A percentile compares a stretch with the other conserved stretches of the same genome.
Conservation (phyloP, 75 land plant genomes). For the Sequoia sempervirens region DNA sequence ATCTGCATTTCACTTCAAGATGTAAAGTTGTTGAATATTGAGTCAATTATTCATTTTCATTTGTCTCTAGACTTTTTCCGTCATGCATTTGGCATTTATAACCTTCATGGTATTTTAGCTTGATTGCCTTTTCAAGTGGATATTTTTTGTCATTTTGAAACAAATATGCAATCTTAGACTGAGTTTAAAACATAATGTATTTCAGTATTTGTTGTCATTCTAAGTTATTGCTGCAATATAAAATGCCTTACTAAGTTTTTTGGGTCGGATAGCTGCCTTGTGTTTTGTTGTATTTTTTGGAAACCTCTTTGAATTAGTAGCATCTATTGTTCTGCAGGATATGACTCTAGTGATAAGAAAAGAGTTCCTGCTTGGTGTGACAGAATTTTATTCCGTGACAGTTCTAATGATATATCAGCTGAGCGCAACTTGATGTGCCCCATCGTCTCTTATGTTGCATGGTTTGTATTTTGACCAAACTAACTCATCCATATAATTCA, state of each 20-base stretch:
- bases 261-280: neutral
- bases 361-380: constrained; percentile 98
- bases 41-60: neutral
- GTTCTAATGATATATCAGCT: constrained; percentile 42
- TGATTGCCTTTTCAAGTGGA: neutral
- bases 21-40: neutral
- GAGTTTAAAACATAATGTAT: neutral
- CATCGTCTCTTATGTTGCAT: constrained; percentile 48
- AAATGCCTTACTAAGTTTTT: neutral
- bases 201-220: neutral
- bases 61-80: neutral
- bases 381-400: constrained; percentile 86
- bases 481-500: neutral
- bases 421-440: constrained; percentile 66
- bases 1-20: neutral
- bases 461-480: constrained; percentile 38
- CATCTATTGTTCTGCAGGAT: constrained; percentile 39
- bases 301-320: neutral
- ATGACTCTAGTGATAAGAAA: constrained; percentile 94
- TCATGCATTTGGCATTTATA: neutral
- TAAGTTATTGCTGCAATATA: neutral
- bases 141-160: neutral
- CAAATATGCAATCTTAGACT: neutral
- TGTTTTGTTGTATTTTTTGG: neutral
- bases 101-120: neutral